Evolutionary conservation across 176 grass and related monocot species (phyloP).

Genomic region (Rhipidocladum racemiflorum): DNA sequence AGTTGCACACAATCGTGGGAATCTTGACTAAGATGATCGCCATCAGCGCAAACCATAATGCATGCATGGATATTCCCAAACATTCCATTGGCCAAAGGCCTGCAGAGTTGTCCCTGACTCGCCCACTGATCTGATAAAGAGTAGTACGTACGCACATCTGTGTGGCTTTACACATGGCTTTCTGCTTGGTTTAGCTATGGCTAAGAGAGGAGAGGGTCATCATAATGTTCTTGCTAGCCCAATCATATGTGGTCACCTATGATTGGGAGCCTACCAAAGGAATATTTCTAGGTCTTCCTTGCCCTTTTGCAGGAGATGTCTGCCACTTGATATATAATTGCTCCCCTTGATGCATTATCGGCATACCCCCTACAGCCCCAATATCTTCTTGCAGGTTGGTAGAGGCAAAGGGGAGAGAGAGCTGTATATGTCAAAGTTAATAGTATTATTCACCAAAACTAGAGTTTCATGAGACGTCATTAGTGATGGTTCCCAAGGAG

Average conservation of each 20-base stretch:
- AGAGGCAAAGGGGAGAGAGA: no score
- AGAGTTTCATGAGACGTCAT: no score
- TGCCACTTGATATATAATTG: no score
- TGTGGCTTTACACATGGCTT: neutral
- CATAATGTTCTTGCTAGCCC: constrained; percentile 44
- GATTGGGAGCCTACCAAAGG: constrained; percentile 35
- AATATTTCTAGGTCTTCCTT: no score
- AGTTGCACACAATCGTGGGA: constrained; percentile 43
- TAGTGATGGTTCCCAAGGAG: no score
- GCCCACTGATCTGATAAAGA: neutral
- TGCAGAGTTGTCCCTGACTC: neutral
- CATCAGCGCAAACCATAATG: constrained; percentile 29
- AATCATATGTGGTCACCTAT: constrained; percentile 72
- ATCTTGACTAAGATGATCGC: constrained; percentile 61
- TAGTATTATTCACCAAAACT: no score
- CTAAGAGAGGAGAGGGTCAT: no score
- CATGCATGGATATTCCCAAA: neutral
- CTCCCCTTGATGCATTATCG: no score
- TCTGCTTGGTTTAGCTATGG: neutral
- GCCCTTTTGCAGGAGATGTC: no score
- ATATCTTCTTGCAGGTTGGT: no score
- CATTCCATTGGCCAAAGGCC: neutral
- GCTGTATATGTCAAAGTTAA: no score
- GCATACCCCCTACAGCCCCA: no score
- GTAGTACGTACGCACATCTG: neutral